Evolutionary conservation across 1,284 basidiomycete genomes (phyloP), one percentile per base, ranked within the genome.

Genomic region (Ustilago sp.): DNA sequence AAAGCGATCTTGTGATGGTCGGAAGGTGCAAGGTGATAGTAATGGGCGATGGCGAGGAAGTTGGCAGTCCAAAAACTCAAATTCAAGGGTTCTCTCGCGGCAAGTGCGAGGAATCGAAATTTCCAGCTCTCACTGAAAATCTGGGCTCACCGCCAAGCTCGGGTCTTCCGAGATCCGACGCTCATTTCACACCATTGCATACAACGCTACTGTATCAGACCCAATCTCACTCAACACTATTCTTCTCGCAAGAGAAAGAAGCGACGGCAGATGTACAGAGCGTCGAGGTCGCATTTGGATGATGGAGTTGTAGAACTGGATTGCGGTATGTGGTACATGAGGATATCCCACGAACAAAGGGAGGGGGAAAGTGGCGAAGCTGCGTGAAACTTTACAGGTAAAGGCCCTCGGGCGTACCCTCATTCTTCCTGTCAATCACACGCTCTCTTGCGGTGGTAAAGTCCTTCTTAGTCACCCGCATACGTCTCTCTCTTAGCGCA

Each of bases 401-500:
- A 28, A 82, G 63, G 58, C 83, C 83, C 52, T 84, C 82, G 1
- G 83, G 83, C 6, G 82, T 83, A 45, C 81, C 81, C 65, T 84
- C 83, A 47, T 80, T 72, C 82, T 85, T 85, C 55, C 84, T 69
- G 63, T 85, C 84, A 52, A 85, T 83, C 11, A 85, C 84, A 38
- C 83, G 77, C 68, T 85, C 84, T 13, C 84, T 54, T 4, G 84
- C 84, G 1, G 83, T 81, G 39, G 73, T 80, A 64, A 85, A 84
- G 83, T 85, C 84, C 80, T 85, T 85, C 88, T 98, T 98, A 41
- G 93, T 98, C 13, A 99, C 96, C 74, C 94, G 89, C 96, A 99
- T 99, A 64, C 97, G 89, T 69, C 97, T 90, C 87, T 99, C 97
- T 79, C 97, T 90, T 75, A 99, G 88, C 5, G 97, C 97, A 58